Conservation (phyloP, 768 basidiomycete species). For the Panellus pusillus region DNA sequence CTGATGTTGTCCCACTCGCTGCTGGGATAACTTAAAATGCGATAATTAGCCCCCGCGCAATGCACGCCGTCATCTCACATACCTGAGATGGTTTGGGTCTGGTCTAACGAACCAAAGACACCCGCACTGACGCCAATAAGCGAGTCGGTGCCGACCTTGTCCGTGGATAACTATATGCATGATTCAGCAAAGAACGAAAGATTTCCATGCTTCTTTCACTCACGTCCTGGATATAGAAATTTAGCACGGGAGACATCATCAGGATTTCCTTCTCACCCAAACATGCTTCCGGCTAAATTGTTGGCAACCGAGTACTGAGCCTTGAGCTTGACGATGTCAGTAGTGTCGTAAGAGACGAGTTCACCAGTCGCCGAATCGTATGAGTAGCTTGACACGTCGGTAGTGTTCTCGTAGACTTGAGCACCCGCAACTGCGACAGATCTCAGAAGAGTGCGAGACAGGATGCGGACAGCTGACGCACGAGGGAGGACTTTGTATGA, state of each 20-base stretch:
- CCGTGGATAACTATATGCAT: slow-evolving; percentile 48
- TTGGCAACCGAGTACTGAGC: slow-evolving; percentile 63
- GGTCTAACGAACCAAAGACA: slow-evolving; percentile 55
- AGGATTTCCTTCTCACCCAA: slow-evolving; percentile 49
- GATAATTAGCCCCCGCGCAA: not conserved
- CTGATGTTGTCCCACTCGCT: slow-evolving; percentile 74
- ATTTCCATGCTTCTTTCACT: too few species aligned
- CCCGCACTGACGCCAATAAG: slow-evolving; percentile 51
- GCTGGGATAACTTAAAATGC: slow-evolving; percentile 50
- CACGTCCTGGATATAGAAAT: too few species aligned
- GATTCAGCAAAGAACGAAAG: not conserved
- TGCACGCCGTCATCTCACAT: not conserved
- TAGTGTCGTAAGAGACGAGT: slow-evolving; percentile 77
- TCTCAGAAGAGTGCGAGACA: not conserved
- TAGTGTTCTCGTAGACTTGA: slow-evolving; percentile 63
- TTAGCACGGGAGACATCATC: not conserved
- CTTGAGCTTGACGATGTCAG: slow-evolving; percentile 64
- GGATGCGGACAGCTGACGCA: slow-evolving; percentile 22
- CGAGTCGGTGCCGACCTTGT: slow-evolving; percentile 58
- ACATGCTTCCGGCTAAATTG: slow-evolving; percentile 70
- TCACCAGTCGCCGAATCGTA: slow-evolving; percentile 68
- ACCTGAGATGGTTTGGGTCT: slow-evolving; percentile 68
- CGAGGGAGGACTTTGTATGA: slow-evolving; percentile 74
- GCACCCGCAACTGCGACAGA: slow-evolving; percentile 48
- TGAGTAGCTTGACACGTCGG: slow-evolving; percentile 74